Percentiles rank a stretch among this genome's conserved stretches.
These are phyloP conservation scores for Saturnispora kantuleensis DNA, from an alignment of 805 yeast species.

Conservation along the genomic window DNA sequence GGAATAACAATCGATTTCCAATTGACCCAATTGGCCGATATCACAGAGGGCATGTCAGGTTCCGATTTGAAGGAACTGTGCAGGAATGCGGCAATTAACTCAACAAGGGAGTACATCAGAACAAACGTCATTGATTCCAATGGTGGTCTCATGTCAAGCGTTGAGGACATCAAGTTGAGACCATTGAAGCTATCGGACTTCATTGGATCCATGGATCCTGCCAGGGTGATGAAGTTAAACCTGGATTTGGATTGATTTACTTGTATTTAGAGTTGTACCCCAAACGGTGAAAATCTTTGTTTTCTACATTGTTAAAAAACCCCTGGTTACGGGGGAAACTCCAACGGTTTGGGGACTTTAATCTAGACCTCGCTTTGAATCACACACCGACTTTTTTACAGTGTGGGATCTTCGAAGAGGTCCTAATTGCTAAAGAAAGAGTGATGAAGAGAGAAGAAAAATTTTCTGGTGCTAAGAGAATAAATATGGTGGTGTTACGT, in stretches of 20 bases:
- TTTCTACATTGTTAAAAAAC: background rate
- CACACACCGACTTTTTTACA: conserved; percentile 31
- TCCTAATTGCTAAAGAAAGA: conserved; percentile 15
- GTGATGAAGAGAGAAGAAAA: background rate
- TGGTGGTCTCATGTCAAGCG: conserved; percentile 26
- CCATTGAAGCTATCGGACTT: conserved; percentile 62
- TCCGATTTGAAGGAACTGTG: conserved; percentile 87
- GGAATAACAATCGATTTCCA: conserved; percentile 66
- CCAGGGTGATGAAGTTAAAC: conserved; percentile 12
- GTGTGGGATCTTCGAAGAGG: conserved; percentile 42
- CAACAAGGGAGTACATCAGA: conserved; percentile 75
- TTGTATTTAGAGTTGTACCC: conserved; percentile 9
- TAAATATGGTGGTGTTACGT: background rate
- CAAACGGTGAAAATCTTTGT: background rate
- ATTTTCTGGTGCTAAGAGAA: background rate
- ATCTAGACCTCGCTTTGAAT: conserved; percentile 43
- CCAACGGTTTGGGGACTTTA: conserved; percentile 11
- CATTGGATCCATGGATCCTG: conserved; percentile 27
- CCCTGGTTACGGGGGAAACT: background rate
- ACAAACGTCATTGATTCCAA: conserved; percentile 36
- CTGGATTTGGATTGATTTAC: conserved; percentile 10
- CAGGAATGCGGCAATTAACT: conserved; percentile 84
- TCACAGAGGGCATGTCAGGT: conserved; percentile 76
- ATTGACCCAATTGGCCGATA: conserved; percentile 44
- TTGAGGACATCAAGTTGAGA: conserved; percentile 38